Evolutionary conservation across 345 rosid genomes (phyloP).

Genomic region (Gossypium sturtianum): DNA sequence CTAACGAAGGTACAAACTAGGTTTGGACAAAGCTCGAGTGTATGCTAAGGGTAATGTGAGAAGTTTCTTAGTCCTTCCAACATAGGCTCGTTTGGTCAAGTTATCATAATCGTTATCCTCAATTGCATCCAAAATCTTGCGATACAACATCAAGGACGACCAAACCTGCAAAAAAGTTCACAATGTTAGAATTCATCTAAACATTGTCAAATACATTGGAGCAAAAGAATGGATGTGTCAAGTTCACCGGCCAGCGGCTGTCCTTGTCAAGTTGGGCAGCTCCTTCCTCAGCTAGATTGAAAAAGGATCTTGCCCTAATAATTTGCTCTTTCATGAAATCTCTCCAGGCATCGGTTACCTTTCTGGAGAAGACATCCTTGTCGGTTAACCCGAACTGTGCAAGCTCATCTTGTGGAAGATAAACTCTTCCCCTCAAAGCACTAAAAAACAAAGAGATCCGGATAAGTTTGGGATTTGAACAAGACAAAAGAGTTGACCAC

Average conservation of each 20-base stretch:
- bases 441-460: constrained; percentile 8
- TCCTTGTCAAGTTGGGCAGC: constrained; percentile 49
- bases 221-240: background rate
- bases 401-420: constrained; percentile 60
- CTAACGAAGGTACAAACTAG: background rate
- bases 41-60: constrained; percentile 47
- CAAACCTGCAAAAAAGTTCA: constrained; percentile 35
- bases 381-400: constrained; percentile 44
- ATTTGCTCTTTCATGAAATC: constrained; percentile 60
- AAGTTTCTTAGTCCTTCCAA: constrained; percentile 41
- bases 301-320: constrained; percentile 50
- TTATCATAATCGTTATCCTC: constrained; percentile 57
- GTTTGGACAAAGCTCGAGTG: constrained; percentile 25
- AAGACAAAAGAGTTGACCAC: too few relatives aligned
- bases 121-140: constrained; percentile 45
- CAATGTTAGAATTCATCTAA: background rate
- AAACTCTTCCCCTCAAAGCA: constrained; percentile 51
- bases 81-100: constrained; percentile 50
- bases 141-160: constrained; percentile 46
- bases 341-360: constrained; percentile 46
- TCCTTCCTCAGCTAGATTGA: constrained; percentile 52
- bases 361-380: constrained; percentile 38
- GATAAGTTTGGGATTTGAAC: background rate
- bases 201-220: background rate
- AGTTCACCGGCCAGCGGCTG: constrained; percentile 60